These are phyloP conservation scores for Boletus bicolor DNA, from an alignment of 768 basidiomycete species.

Conservation along the genomic window DNA sequence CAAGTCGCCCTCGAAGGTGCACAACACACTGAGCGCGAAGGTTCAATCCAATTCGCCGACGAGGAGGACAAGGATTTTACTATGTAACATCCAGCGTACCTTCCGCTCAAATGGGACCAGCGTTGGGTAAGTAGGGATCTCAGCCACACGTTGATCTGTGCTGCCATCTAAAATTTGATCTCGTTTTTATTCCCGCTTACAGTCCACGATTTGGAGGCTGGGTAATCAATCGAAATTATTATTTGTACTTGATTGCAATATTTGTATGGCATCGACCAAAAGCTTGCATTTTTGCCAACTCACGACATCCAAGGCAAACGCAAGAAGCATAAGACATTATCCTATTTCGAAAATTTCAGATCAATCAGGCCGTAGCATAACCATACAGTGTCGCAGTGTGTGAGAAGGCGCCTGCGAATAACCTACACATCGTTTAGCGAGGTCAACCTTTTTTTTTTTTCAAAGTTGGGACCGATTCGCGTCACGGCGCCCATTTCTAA, in stretches of 20 bases:
- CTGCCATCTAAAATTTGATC: not conserved
- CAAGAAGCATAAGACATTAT: no score
- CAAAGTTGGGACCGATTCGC: not conserved
- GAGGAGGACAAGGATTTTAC: slow-evolving; percentile 3
- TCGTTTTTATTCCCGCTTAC: not conserved
- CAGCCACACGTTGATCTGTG: not conserved
- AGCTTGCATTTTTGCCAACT: no score
- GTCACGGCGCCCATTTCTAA: not conserved
- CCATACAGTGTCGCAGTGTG: no score
- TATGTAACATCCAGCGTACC: not conserved
- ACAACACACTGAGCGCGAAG: slow-evolving; percentile 1
- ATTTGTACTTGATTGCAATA: no score
- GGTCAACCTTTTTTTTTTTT: not conserved
- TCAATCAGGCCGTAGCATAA: no score
- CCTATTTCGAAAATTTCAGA: no score
- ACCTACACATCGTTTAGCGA: not conserved
- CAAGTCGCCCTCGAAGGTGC: slow-evolving; percentile 16
- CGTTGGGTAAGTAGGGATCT: not conserved
- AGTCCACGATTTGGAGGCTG: not conserved
- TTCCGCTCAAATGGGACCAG: not conserved
- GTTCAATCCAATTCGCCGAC: slow-evolving; percentile 3
- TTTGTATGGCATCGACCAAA: no score
- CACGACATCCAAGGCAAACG: no score
- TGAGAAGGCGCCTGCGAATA: not conserved
- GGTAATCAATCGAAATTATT: not conserved